phyloP scores from a whole-genome alignment of 163 green algal genomes.

The Picocystis sp. region DNA sequence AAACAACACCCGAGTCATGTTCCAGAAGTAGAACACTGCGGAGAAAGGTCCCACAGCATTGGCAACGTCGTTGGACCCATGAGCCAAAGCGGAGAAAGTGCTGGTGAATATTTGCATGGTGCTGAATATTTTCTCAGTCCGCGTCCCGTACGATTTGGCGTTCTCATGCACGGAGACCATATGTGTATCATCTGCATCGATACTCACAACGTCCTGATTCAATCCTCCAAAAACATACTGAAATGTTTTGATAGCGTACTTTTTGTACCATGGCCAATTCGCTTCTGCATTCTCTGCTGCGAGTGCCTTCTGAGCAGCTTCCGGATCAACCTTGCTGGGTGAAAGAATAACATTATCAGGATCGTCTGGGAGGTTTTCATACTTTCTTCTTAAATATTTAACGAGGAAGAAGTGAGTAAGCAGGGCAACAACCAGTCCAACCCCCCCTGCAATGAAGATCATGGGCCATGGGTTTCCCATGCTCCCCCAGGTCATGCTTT shows the following conservation, averaged over 20 bases:
- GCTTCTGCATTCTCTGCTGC: background rate
- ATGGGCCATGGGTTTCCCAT: background rate
- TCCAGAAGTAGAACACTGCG: constrained; percentile 24
- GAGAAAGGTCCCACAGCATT: constrained; percentile 31
- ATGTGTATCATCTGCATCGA: background rate
- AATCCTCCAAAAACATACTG: background rate
- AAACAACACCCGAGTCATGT: constrained; percentile 1
- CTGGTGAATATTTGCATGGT: constrained; percentile 20
- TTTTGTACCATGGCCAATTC: background rate
- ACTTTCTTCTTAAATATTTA: too few relatives aligned
- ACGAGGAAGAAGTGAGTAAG: background rate
- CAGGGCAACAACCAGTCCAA: background rate
- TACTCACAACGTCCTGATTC: background rate
- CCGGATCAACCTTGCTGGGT: too few relatives aligned
- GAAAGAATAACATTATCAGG: too few relatives aligned
- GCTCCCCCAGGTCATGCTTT: background rate
- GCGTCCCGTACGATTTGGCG: too few relatives aligned
- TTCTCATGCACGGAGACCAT: too few relatives aligned
- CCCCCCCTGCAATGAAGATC: background rate
- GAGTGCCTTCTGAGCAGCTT: too few relatives aligned
- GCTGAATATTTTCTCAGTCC: background rate
- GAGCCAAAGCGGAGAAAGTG: constrained; percentile 25
- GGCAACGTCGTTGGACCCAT: constrained; percentile 36
- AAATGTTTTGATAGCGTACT: background rate
- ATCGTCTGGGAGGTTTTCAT: too few relatives aligned